Conservation (phyloP, 208 protist genomes). For the Wallacemonas sp. region DNA sequence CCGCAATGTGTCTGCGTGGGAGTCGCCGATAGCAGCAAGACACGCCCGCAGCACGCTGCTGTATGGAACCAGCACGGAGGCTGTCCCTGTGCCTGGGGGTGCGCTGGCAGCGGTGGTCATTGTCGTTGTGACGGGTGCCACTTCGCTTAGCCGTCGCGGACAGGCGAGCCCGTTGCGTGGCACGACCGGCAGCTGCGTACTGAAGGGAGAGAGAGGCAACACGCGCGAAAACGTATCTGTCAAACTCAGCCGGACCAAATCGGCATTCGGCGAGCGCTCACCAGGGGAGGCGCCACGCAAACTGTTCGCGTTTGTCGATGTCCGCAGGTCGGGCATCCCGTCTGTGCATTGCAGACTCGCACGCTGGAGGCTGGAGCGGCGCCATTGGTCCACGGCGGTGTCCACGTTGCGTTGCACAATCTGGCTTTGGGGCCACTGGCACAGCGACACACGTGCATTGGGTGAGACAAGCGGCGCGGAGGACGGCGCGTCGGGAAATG, state of each 20-base stretch:
- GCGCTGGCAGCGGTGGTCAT: too few relatives aligned
- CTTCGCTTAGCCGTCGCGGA: too few relatives aligned
- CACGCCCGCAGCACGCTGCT: conserved; percentile 6
- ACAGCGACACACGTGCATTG: neutral
- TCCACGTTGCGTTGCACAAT: neutral
- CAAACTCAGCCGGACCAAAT: neutral
- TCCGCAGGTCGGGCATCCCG: too few relatives aligned
- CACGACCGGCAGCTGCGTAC: too few relatives aligned
- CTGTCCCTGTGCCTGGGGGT: neutral
- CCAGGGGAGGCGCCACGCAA: too few relatives aligned
- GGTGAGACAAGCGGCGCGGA: neutral
- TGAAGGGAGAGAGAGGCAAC: too few relatives aligned
- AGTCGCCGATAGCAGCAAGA: too few relatives aligned
- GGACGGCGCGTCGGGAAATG: neutral
- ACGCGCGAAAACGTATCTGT: too few relatives aligned
- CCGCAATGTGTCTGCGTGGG: too few relatives aligned
- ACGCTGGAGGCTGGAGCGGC: neutral
- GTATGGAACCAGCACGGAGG: conserved; percentile 7
- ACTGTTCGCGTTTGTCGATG: too few relatives aligned
- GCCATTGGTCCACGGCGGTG: neutral
- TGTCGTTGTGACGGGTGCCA: too few relatives aligned
- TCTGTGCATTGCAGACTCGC: neutral
- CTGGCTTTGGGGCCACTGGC: conserved; percentile 14
- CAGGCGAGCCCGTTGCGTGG: too few relatives aligned
- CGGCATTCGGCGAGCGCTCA: neutral